Base-by-base conservation (phyloP, 495 filamentous ascomycete genomes). In the Talaromyces ruber region DNA sequence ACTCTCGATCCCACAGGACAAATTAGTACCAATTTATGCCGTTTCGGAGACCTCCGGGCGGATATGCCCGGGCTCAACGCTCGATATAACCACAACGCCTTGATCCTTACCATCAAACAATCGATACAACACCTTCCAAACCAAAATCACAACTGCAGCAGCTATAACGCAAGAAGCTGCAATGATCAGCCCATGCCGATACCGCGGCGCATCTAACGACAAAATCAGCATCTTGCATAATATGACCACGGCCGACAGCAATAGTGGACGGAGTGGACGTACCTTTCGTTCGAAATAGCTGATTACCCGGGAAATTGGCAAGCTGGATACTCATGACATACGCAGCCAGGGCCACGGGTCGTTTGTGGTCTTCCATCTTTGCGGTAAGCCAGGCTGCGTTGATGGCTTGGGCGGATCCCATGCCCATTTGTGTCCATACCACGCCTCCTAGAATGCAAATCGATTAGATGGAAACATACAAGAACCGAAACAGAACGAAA, bases 81-180 rank as follows among this genome's bases (percentile, higher is more conserved):
- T 14, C 5, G 43, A 47, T 14, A 22, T 8, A 60, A 22, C 22
- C 26, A 8, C 14, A 30, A 60, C 39, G 14, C 58, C 58, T 28
- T 30, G 37, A 60, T 60, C 58, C 21, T 37, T 37, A 5, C 37
- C 37, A 52, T 60, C 58, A 24, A 60, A 50, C 18, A 60, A 5
- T 24, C 58, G 24, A 22, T 60, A 60, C 25, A 60, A 52, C 24
- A 65, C 24, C 29, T 65, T 65, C 64, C 64, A 65, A 6, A 61
- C 39, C 16, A 65, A 28, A 57, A 65, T 65, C 39, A 63, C 64
- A 21, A 63, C 60, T 6, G 60, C 30, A 22, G 64, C 64, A n/a
- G 56, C 55, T 18, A 65, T 60, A 16, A 56, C 56, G 32, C 60
- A 65, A 0, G 43, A 60, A 4, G 58, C 58, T 1, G 58, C 58